Conservation (phyloP, 495 filamentous ascomycete species). For the Penicillium robsamsonii region DNA sequence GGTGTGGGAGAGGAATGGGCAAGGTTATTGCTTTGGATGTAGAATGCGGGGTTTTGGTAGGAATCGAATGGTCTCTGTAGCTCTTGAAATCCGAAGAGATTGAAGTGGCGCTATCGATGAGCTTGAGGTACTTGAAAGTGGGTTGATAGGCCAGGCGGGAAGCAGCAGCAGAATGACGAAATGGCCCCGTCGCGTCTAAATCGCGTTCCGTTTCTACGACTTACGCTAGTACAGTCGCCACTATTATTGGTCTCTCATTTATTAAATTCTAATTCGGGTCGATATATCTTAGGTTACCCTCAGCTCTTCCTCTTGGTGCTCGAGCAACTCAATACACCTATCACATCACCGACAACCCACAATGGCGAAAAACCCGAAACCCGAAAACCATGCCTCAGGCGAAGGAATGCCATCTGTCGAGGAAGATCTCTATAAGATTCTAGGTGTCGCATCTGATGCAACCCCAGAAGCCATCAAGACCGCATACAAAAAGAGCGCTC, state of each 20-base stretch:
- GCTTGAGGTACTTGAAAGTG: slow-evolving; percentile 7
- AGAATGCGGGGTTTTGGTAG: background rate
- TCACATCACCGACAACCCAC: background rate
- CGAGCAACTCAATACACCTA: background rate
- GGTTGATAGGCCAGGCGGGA: slow-evolving; percentile 16
- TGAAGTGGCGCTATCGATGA: background rate
- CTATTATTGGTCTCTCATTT: background rate
- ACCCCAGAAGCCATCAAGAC: slow-evolving; percentile 85
- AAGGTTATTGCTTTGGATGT: background rate
- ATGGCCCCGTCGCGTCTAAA: slow-evolving; percentile 22
- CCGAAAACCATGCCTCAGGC: slow-evolving; percentile 17
- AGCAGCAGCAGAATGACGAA: slow-evolving; percentile 28
- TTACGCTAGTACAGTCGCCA: background rate
- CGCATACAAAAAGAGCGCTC: slow-evolving; percentile 85
- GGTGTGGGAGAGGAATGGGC: background rate
- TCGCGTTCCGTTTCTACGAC: slow-evolving; percentile 22
- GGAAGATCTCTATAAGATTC: slow-evolving; percentile 86
- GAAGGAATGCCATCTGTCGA: slow-evolving; percentile 46
- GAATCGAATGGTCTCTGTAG: background rate
- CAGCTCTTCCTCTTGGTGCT: background rate
- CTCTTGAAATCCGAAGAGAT: background rate
- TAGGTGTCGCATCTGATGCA: slow-evolving; percentile 66
- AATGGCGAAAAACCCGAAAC: slow-evolving; percentile 24
- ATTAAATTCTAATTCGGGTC: background rate
- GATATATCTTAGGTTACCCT: background rate